Conservation (phyloP, 2,329 filamentous ascomycete species). For the Aspergillus cejpii region DNA sequence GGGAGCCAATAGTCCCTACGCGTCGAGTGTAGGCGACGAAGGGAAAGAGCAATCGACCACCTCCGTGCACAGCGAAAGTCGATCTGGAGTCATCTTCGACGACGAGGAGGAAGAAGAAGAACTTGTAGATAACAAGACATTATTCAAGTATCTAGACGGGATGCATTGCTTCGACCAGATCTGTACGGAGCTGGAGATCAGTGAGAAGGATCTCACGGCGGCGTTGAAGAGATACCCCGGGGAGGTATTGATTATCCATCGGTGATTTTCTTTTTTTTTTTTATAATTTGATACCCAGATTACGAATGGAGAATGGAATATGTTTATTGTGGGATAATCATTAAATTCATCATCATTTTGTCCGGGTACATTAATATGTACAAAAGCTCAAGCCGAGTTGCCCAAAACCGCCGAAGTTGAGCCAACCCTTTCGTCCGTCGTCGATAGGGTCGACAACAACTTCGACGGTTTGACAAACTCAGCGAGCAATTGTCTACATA, state of each 20-base stretch:
- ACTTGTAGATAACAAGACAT: slow-evolving; percentile 30
- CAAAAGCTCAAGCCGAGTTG: too few species aligned
- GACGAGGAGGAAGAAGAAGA: slow-evolving; percentile 33
- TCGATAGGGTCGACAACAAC: too few species aligned
- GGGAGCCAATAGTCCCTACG: slow-evolving; percentile 29
- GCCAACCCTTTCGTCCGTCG: too few species aligned
- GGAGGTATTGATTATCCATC: slow-evolving; percentile 44
- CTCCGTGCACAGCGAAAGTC: slow-evolving; percentile 26
- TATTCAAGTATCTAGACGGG: slow-evolving; percentile 43
- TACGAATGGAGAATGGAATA: too few species aligned
- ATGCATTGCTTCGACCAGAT: slow-evolving; percentile 48
- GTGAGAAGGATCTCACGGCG: slow-evolving; percentile 41
- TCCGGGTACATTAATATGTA: too few species aligned
- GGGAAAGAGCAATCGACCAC: slow-evolving; percentile 19
- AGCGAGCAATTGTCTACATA: too few species aligned
- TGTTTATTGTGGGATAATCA: neutral
- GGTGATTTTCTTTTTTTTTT: slow-evolving; percentile 24
- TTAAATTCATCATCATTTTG: neutral
- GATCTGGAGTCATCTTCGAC: slow-evolving; percentile 14
- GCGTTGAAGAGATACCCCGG: slow-evolving; percentile 40
- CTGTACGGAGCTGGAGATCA: slow-evolving; percentile 45
- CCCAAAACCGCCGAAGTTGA: too few species aligned
- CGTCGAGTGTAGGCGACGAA: slow-evolving; percentile 18
- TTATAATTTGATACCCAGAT: slow-evolving; percentile 10
- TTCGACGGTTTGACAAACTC: too few species aligned